Evolutionary conservation across 148 eudicot species (phyloP).

Genomic region (Cornus suecica): DNA sequence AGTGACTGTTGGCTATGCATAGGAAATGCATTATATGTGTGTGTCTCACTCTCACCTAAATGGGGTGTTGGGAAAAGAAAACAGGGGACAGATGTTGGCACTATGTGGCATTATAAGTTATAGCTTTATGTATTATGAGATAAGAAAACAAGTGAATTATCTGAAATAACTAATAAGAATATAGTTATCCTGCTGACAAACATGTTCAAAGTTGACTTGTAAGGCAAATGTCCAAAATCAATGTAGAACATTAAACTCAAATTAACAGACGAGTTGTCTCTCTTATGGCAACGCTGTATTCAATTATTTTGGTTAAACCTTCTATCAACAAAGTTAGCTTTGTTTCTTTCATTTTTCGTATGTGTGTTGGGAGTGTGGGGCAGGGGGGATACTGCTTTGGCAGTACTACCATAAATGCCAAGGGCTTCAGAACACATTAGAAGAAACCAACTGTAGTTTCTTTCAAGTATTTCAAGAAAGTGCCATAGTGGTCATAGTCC

Average conservation of each 20-base stretch:
- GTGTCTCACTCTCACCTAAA: no score
- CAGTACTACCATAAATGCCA: neutral
- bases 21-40: no score
- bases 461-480: neutral
- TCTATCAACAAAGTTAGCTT: neutral
- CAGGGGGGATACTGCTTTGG: neutral
- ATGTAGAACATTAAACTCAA: neutral
- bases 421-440: neutral
- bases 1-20: neutral
- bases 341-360: neutral
- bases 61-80: no score
- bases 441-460: neutral
- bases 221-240: neutral
- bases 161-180: slow-evolving; percentile 3
- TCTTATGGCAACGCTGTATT: neutral
- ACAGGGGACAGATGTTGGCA: no score
- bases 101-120: no score
- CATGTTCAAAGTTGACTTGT: neutral
- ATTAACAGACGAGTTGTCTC: neutral
- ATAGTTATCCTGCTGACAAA: neutral
- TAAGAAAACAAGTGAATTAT: neutral
- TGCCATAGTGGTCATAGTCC: neutral
- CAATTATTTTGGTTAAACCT: neutral
- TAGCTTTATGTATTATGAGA: no score
- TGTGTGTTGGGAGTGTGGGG: neutral